These are phyloP conservation scores for Setaria italica DNA, from an alignment of 202 grass and related monocot genomes.

Conservation along the genomic window DNA sequence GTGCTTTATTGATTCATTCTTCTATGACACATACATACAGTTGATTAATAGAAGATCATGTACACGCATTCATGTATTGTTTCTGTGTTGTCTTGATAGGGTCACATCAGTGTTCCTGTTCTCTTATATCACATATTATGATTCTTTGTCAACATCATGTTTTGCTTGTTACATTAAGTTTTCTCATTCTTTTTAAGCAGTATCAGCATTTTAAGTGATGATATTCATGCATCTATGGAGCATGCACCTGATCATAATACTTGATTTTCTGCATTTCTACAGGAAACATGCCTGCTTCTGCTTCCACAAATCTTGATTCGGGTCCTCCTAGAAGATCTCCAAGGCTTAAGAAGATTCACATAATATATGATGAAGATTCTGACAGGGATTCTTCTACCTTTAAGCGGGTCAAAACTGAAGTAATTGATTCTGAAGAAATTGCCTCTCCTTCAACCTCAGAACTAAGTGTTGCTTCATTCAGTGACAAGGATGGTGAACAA, in stretches of 20 bases:
- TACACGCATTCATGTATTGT: background rate
- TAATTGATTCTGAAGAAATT: conserved; percentile 55
- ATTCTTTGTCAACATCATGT: background rate
- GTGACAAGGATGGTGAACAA: conserved; percentile 21
- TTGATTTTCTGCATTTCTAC: conserved; percentile 10
- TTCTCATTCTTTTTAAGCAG: background rate
- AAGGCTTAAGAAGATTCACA: conserved; percentile 47
- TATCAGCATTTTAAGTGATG: background rate
- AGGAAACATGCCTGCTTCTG: conserved; percentile 43
- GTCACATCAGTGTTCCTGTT: background rate
- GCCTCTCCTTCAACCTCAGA: conserved; percentile 33
- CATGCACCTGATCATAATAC: conserved; percentile 25
- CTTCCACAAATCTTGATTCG: background rate
- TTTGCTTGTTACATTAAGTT: conserved; percentile 2
- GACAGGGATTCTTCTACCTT: conserved; percentile 12
- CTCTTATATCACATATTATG: background rate
- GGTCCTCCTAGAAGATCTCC: conserved; percentile 38
- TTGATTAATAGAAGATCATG: background rate
- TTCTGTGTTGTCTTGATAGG: background rate
- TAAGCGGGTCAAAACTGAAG: conserved; percentile 54
- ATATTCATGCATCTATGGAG: conserved; percentile 27
- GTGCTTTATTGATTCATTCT: background rate
- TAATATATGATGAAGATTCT: conserved; percentile 35
- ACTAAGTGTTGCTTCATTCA: conserved; percentile 19
- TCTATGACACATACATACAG: background rate